Percentiles rank a stretch among this genome's conserved stretches.
These are phyloP conservation scores for Mycena galericulata DNA, from an alignment of 768 basidiomycete genomes.

Conservation along the genomic window DNA sequence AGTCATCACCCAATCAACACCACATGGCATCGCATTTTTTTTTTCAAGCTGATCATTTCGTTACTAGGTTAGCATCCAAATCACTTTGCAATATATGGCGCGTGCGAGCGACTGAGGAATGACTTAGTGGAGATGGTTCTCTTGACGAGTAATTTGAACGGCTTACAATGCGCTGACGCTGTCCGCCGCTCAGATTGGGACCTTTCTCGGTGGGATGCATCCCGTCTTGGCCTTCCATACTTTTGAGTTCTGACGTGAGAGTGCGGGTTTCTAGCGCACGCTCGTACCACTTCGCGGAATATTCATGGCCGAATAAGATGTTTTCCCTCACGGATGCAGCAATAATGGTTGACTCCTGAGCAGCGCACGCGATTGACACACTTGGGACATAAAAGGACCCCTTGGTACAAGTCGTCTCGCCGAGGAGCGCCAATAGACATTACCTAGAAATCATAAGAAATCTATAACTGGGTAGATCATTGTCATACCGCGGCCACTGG, in stretches of 20 bases:
- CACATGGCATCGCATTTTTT: too few species aligned
- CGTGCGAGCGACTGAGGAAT: neutral
- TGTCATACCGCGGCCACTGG: neutral
- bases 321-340: neutral
- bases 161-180: conserved; percentile 8
- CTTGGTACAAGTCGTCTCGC: neutral
- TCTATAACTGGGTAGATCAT: neutral
- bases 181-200: conserved; percentile 4
- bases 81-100: neutral
- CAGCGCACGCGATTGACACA: neutral
- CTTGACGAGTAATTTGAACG: neutral
- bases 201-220: conserved; percentile 2
- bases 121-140: neutral
- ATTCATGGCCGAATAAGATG: conserved; percentile 9
- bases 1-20: too few species aligned
- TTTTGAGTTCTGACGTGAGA: neutral
- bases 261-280: neutral
- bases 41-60: too few species aligned
- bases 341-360: conserved; percentile 8
- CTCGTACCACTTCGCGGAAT: conserved; percentile 1
- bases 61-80: too few species aligned
- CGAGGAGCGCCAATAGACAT: neutral
- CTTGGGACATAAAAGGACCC: neutral
- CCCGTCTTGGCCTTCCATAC: neutral
- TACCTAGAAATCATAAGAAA: neutral